phyloP scores from a whole-genome alignment of 2,329 filamentous ascomycete genomes.

The Claviceps purpurea region DNA sequence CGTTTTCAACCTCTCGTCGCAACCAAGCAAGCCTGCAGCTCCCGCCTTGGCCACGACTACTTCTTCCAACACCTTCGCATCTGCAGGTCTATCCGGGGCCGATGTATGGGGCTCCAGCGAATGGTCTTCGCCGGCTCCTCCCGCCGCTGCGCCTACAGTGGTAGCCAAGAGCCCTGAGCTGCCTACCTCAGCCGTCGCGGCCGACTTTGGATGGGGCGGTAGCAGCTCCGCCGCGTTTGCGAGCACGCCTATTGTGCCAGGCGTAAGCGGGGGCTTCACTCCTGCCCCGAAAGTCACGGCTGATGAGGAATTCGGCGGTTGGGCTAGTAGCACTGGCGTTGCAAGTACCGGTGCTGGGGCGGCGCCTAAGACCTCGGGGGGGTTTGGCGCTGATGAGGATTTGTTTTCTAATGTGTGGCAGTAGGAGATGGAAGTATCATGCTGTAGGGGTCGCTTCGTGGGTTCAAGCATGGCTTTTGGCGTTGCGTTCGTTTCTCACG shows the following conservation, averaged over 20 bases:
- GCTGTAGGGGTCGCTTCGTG: neutral
- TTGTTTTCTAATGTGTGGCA: constrained; percentile 95
- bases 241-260: constrained; percentile 46
- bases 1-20: constrained; percentile 68
- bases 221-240: constrained; percentile 32
- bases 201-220: constrained; percentile 49
- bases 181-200: constrained; percentile 34
- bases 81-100: constrained; percentile 31
- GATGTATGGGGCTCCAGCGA: constrained; percentile 83
- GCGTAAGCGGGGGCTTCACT: constrained; percentile 51
- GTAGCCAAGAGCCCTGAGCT: constrained; percentile 43
- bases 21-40: constrained; percentile 29
- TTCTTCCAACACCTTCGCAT: constrained; percentile 23
- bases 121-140: constrained; percentile 44
- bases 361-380: constrained; percentile 40
- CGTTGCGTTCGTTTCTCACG: constrained; percentile 16
- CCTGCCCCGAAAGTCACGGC: constrained; percentile 58
- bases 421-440: constrained; percentile 23
- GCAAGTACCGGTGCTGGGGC: constrained; percentile 25
- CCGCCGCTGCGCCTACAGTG: constrained; percentile 21
- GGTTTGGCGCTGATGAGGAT: constrained; percentile 63
- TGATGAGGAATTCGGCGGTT: constrained; percentile 93
- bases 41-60: constrained; percentile 23
- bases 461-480: constrained; percentile 17
- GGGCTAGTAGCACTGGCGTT: constrained; percentile 58